Evolutionary conservation across 2,329 filamentous ascomycete species (phyloP), one percentile per base, ranked within the genome.

Genomic region (Aspergillus alliaceus): DNA sequence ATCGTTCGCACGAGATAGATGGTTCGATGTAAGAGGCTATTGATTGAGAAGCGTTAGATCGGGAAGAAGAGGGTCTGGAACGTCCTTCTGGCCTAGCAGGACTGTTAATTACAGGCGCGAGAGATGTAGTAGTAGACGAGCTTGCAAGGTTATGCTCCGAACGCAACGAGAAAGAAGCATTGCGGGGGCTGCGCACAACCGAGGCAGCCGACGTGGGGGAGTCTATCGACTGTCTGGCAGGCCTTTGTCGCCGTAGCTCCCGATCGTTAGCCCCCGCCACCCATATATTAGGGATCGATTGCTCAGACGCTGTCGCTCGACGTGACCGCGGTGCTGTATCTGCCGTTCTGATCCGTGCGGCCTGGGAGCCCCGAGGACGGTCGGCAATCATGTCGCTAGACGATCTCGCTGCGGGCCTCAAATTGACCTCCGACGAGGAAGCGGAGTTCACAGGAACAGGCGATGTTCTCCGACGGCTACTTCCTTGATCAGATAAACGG

Each of bases 1-100:
- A 98, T 9, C 84, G 80, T 35, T 86, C 83, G 71, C 93, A 97
- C 8, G 80, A 81, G 51, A 96, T 84, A 1, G 85, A 86, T 1
- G 92, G 91, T 67, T 96, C 91, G 1, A 79, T 72, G 61, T 84
- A 90, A 1, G 85, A 75, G 2, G 65, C 40, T 14, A 58, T 58
- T 6, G 66, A 47, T 34, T 64, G 53, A 2, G 61, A 59, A 20
- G 54, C 61, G 39, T 71, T 69, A 15, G 69, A 66, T 53, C 70
- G 64, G 6, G 73, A 70, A 6, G 71, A 69, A 20, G 68, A 66
- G 22, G 72, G 65, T 46, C 74, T 62, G n/a, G 67, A 66, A n/a
- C 68, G 61, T 50, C 65, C 54, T 15, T 66, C 66, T 24, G 56
- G 58, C 29, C 61, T 52, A 48, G 60, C 39, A 57, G 69, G 64